Evolutionary conservation across 1,284 basidiomycete species (phyloP), one percentile per base, ranked within the genome.

Genomic region (Moniliophthora roreri): DNA sequence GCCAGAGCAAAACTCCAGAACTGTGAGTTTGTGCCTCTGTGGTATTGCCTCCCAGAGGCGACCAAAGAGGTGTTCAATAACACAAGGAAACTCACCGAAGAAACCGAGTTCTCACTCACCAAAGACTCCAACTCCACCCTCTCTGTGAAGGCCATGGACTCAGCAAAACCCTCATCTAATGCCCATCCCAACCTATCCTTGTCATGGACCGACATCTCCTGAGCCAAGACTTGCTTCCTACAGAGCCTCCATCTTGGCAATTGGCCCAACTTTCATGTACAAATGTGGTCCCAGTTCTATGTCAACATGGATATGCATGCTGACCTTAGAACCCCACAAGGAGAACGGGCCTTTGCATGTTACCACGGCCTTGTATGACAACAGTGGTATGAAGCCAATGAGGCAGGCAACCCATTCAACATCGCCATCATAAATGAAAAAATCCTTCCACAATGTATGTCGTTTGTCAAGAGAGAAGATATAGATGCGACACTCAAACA

Each of bases 271-370:
- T 21, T 21, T 4, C 32, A 38, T 18, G 26, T 39, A 15, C 37
- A 28, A n/a, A 50, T 50, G 49, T 50, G 21, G n/a, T 41, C 38
- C 8, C 10, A 23, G 20, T 50, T 50, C 49, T 50, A 50, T 35
- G 49, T 50, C 20, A 41, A 26, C 23, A 40, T 50, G 52, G 52
- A 54, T 1, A 44, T 50, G 38, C 53, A 54, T 28, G 20, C 26
- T 0, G 40, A 44, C 18, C 39, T 50, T 18, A 38, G 23, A 3
- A 7, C 32, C 8, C 5, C 6, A 3, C 6, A 38, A 1, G 53
- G 53, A 2, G 21, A 28, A 4, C 1, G 13, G 3, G 40, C 40
- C 0, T 51, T 54, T 26, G 53, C 41, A 11, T 48, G 7, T 11
- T 54, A 54, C 21, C 53, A 54, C 10, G 41, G 40, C 0, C 32